A percentile compares a stretch with the other conserved stretches of the same genome.
Conservation (phyloP, 768 basidiomycete genomes). For the Suillus bovinus region DNA sequence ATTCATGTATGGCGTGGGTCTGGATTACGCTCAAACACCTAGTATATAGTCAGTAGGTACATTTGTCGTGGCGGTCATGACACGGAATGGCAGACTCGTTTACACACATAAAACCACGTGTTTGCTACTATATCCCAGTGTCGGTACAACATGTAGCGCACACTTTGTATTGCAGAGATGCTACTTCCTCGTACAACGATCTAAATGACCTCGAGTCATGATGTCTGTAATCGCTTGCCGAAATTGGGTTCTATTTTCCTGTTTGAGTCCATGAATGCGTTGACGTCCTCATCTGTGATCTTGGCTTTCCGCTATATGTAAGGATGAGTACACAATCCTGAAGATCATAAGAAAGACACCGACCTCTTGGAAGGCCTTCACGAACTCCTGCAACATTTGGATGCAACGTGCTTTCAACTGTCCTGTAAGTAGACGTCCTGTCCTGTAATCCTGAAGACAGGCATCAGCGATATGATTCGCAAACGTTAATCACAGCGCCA, state of each 20-base stretch:
- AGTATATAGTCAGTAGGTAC: neutral
- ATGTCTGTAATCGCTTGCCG: slow-evolving; percentile 34
- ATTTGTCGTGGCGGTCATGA: neutral
- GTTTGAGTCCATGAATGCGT: slow-evolving; percentile 76
- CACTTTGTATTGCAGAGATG: neutral
- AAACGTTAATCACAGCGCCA: neutral
- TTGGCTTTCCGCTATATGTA: slow-evolving; percentile 66
- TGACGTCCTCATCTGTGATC: slow-evolving; percentile 76
- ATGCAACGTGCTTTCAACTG: slow-evolving; percentile 92
- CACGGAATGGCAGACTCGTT: neutral
- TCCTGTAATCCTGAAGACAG: slow-evolving; percentile 78
- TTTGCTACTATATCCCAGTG: neutral
- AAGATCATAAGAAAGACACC: slow-evolving; percentile 14
- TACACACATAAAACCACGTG: neutral
- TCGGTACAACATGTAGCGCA: neutral
- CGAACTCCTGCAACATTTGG: slow-evolving; percentile 75
- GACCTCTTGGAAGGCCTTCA: slow-evolving; percentile 84
- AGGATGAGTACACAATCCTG: slow-evolving; percentile 12
- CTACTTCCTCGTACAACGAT: neutral
- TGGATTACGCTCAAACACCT: neutral
- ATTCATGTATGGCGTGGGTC: neutral
- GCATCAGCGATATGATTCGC: neutral
- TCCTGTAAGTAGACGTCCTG: slow-evolving; percentile 84
- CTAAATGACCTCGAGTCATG: neutral
- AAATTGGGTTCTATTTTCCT: slow-evolving; percentile 71